phyloP scores from a whole-genome alignment of 768 basidiomycete species.

The Mycena indigotica region DNA sequence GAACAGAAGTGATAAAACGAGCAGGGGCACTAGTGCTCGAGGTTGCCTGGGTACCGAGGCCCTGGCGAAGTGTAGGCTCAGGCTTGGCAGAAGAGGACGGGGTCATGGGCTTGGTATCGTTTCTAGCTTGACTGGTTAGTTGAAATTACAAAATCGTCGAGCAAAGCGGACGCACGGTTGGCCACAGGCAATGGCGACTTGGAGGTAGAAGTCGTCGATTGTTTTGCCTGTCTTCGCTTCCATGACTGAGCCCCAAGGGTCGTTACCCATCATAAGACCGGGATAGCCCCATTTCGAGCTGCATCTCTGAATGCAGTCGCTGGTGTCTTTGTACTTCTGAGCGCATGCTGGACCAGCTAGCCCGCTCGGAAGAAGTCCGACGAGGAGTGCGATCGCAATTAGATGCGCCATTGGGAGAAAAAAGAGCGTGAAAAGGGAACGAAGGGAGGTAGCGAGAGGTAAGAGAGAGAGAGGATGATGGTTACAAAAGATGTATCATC shows the following conservation, averaged over 20 bases:
- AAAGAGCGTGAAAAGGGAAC: conserved; percentile 21
- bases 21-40: conserved; percentile 17
- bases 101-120: conserved; percentile 4
- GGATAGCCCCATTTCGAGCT: conserved; percentile 50
- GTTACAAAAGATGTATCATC: background rate
- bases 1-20: conserved; percentile 18
- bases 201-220: conserved; percentile 35
- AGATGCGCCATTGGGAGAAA: conserved; percentile 41
- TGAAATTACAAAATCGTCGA: background rate
- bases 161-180: conserved; percentile 17
- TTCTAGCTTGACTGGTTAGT: too few species aligned
- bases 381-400: conserved; percentile 36
- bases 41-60: conserved; percentile 10
- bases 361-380: conserved; percentile 38
- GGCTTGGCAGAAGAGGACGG: conserved; percentile 21
- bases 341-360: conserved; percentile 52
- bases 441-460: conserved; percentile 28
- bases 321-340: conserved; percentile 35
- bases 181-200: conserved; percentile 49
- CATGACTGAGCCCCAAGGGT: conserved; percentile 59
- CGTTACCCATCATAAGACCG: conserved; percentile 51
- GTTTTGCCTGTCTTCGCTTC: conserved; percentile 32
- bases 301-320: conserved; percentile 42
- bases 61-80: conserved; percentile 21
- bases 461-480: conserved; percentile 17